A percentile compares a stretch with the other conserved stretches of the same genome.
phyloP scores from a whole-genome alignment of 1,139 yeast genomes.

The Debaryomyces fabryi region DNA sequence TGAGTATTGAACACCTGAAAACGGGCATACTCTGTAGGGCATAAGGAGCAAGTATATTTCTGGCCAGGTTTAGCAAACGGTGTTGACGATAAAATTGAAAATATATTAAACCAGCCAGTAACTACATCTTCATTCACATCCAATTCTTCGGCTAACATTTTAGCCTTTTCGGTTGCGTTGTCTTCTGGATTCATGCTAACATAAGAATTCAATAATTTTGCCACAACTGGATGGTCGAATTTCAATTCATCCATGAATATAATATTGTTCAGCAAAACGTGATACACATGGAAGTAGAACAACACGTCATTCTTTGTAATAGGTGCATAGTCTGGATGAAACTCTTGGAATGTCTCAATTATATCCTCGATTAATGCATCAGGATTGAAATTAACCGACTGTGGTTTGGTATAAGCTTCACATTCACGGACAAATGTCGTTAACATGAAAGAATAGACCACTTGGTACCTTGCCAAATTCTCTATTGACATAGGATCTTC shows the following conservation, averaged over 20 bases:
- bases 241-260: constrained; percentile 34
- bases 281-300: constrained; percentile 31
- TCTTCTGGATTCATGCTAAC: constrained; percentile 16
- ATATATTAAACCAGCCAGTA: constrained; percentile 35
- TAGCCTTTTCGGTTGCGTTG: constrained; percentile 9
- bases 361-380: constrained; percentile 23
- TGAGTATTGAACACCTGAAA: constrained; percentile 9
- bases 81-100: constrained; percentile 30
- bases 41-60: constrained; percentile 30
- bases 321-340: constrained; percentile 23
- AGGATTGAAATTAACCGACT: constrained; percentile 21
- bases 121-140: constrained; percentile 23
- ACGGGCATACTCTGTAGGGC: constrained; percentile 33
- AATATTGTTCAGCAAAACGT: constrained; percentile 34
- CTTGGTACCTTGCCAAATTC: constrained; percentile 21
- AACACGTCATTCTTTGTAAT: constrained; percentile 33
- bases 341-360: constrained; percentile 23
- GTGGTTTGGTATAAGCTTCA: constrained; percentile 16
- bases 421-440: constrained; percentile 31
- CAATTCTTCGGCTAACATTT: constrained; percentile 18
- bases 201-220: constrained; percentile 25
- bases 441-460: constrained; percentile 28
- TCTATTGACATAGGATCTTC: constrained; percentile 25
- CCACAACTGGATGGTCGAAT: constrained; percentile 29
- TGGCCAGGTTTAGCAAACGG: constrained; percentile 31